A percentile compares a stretch with the other conserved stretches of the same genome.
Conservation (phyloP, 2,329 filamentous ascomycete species). For the Fusarium ambrosium region DNA sequence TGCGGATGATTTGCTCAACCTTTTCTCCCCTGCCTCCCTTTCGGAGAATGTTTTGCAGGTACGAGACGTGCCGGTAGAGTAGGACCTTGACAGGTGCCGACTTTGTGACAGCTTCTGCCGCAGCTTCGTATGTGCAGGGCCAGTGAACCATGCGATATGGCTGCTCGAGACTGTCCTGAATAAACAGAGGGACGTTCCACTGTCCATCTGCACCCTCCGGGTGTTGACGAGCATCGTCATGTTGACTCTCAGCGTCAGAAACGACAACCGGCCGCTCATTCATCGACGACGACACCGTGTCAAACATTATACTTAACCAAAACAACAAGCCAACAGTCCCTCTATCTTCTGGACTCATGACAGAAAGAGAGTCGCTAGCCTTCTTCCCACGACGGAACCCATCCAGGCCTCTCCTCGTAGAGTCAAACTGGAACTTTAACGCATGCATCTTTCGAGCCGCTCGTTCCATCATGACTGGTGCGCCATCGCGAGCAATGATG, state of each 20-base stretch:
- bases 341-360: constrained; percentile 43
- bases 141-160: constrained; percentile 52
- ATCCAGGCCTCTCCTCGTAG: constrained; percentile 27
- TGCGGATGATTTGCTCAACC: constrained; percentile 63
- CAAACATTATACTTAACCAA: constrained; percentile 72
- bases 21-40: constrained; percentile 51
- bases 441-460: constrained; percentile 45
- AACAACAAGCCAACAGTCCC: constrained; percentile 67
- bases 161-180: constrained; percentile 46
- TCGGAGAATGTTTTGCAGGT: constrained; percentile 65
- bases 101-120: constrained; percentile 62
- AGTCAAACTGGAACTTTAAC: constrained; percentile 45
- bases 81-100: constrained; percentile 71
- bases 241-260: constrained; percentile 56
- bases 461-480: constrained; percentile 41
- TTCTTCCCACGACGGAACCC: constrained; percentile 1
- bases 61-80: constrained; percentile 65
- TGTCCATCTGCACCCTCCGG: constrained; percentile 21
- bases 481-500: constrained; percentile 42
- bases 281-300: constrained; percentile 69
- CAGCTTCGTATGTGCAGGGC: constrained; percentile 67
- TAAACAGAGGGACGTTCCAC: constrained; percentile 42
- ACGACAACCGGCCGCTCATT: constrained; percentile 54
- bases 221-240: constrained; percentile 43
- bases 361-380: not conserved